Conservation (phyloP, 495 filamentous ascomycete species). For the Penicillium paradoxum region DNA sequence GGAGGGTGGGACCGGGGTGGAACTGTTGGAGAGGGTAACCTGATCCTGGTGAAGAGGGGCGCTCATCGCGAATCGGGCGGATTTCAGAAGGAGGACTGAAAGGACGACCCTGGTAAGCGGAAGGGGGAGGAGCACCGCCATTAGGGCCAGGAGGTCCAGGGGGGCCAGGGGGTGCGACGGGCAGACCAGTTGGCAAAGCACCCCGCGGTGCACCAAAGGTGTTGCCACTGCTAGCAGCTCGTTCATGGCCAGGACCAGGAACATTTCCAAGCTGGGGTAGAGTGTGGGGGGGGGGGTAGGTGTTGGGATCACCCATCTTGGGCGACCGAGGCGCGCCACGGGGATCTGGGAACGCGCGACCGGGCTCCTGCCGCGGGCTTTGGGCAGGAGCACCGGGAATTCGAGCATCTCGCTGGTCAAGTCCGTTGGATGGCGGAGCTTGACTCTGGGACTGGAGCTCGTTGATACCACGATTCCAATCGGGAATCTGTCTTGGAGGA, state of each 20-base stretch:
- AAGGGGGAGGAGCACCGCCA: slow-evolving; percentile 44
- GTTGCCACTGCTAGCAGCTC: slow-evolving; percentile 53
- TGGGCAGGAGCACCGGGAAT: slow-evolving; percentile 61
- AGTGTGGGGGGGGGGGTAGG: slow-evolving; percentile 57
- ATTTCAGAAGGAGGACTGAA: slow-evolving; percentile 80
- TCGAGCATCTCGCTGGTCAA: slow-evolving; percentile 71
- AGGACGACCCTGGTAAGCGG: slow-evolving; percentile 52
- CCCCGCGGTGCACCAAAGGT: slow-evolving; percentile 29
- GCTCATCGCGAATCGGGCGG: slow-evolving; percentile 78
- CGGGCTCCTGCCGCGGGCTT: slow-evolving; percentile 63
- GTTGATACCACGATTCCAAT: slow-evolving; percentile 73
- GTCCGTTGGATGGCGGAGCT: slow-evolving; percentile 63
- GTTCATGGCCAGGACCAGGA: slow-evolving; percentile 45
- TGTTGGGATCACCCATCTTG: slow-evolving; percentile 53
- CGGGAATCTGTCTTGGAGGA: slow-evolving; percentile 52
- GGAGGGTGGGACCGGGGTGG: slow-evolving; percentile 63
- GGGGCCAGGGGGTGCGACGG: slow-evolving; percentile 2
- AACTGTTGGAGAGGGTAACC: slow-evolving; percentile 75
- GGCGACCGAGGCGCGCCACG: slow-evolving; percentile 63
- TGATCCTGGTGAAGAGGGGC: slow-evolving; percentile 76
- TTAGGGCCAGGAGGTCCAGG: slow-evolving; percentile 53
- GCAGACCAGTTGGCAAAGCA: neutral
- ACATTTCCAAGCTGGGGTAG: slow-evolving; percentile 59
- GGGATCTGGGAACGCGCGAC: slow-evolving; percentile 70
- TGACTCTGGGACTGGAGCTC: slow-evolving; percentile 67